These are phyloP conservation scores for Ustulina deusta DNA, from an alignment of 2,329 filamentous ascomycete species.

Conservation along the genomic window DNA sequence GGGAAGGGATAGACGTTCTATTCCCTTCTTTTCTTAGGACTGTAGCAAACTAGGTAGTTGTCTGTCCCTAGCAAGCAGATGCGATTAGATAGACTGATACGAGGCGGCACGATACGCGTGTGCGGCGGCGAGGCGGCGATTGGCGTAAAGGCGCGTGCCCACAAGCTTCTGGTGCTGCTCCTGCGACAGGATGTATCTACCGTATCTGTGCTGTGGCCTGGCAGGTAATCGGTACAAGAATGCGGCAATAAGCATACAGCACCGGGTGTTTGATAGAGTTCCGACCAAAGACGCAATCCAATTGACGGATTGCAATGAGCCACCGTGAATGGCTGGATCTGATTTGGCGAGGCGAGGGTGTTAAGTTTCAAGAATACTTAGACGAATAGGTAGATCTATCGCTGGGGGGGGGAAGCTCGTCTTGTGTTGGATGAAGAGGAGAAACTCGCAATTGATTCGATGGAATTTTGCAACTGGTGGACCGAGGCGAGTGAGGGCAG, in stretches of 20 bases:
- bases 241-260: constrained; percentile 14
- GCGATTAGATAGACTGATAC: constrained; percentile 33
- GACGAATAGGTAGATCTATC: constrained; percentile 42
- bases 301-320: constrained; percentile 31
- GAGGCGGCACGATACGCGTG: constrained; percentile 28
- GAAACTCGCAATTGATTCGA: constrained; percentile 52
- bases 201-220: constrained; percentile 11
- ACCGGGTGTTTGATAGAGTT: constrained; percentile 25
- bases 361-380: constrained; percentile 44
- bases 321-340: constrained; percentile 42
- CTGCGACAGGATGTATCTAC: constrained; percentile 8
- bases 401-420: constrained; percentile 40
- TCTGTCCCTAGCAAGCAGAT: constrained; percentile 21
- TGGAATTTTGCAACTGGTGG: constrained; percentile 51
- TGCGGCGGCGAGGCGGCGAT: constrained; percentile 28
- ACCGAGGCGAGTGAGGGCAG: constrained; percentile 47
- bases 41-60: constrained; percentile 13
- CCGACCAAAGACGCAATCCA: constrained; percentile 24
- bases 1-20: not conserved
- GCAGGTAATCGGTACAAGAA: constrained; percentile 5
- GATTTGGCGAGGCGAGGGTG: constrained; percentile 44
- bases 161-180: constrained; percentile 14
- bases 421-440: constrained; percentile 49
- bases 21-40: constrained; percentile 11
- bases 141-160: constrained; percentile 34